Evolutionary conservation across 495 filamentous ascomycete genomes (phyloP).

Genomic region (Neurospora tetraspora): DNA sequence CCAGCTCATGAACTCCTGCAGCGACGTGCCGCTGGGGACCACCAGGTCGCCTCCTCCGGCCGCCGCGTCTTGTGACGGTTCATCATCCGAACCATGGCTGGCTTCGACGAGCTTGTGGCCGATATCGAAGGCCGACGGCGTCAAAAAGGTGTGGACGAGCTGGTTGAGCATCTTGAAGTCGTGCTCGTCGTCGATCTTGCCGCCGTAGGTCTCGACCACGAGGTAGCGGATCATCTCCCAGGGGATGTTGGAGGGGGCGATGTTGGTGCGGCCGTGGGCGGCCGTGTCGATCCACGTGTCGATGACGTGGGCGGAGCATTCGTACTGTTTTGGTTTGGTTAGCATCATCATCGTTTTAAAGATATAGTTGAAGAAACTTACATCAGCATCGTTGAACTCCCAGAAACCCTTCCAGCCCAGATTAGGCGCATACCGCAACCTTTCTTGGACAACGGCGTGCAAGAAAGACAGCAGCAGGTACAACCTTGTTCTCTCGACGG

Average conservation of each 20-base stretch:
- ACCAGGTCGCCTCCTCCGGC: slow-evolving; percentile 44
- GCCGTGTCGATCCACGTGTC: slow-evolving; percentile 87
- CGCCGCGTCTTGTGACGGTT: background rate
- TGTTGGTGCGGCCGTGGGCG: slow-evolving; percentile 76
- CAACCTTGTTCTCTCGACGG: slow-evolving; percentile 82
- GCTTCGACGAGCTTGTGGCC: slow-evolving; percentile 68
- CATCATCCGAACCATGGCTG: slow-evolving; percentile 27
- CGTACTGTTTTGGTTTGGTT: slow-evolving; percentile 51
- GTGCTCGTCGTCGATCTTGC: slow-evolving; percentile 89
- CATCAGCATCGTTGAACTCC: slow-evolving; percentile 99
- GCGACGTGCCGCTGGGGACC: slow-evolving; percentile 67
- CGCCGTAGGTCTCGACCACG: slow-evolving; percentile 88
- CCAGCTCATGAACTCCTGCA: slow-evolving; percentile 85
- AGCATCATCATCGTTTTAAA: slow-evolving; percentile 1
- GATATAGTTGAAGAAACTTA: slow-evolving; percentile 41
- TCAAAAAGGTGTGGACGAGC: slow-evolving; percentile 70
- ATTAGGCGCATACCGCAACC: slow-evolving; percentile 87
- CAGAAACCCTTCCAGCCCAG: slow-evolving; percentile 98
- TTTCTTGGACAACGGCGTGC: slow-evolving; percentile 92
- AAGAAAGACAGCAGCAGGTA: slow-evolving; percentile 90
- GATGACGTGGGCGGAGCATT: slow-evolving; percentile 92
- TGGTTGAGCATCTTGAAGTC: slow-evolving; percentile 65
- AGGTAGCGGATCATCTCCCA: slow-evolving; percentile 96
- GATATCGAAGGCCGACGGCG: slow-evolving; percentile 79
- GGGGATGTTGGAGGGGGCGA: slow-evolving; percentile 84